Evolutionary conservation across 83 land plant species (phyloP).

Genomic region (Thuja plicata): DNA sequence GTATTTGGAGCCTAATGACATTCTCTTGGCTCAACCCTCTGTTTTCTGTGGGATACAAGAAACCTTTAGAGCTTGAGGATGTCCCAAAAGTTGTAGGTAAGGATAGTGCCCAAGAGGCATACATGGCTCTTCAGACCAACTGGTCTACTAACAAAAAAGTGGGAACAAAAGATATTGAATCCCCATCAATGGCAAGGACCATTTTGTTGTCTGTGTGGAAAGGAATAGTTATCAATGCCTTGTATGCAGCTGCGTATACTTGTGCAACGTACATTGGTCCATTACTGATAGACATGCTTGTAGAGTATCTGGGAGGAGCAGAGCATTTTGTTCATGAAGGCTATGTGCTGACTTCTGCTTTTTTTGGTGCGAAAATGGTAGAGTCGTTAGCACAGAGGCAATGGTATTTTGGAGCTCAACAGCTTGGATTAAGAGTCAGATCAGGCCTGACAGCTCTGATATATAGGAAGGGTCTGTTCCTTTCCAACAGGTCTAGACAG

Average conservation of each 20-base stretch:
- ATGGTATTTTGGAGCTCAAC: slow-evolving; percentile 64
- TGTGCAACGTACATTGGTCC: slow-evolving; percentile 78
- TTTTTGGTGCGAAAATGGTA: slow-evolving; percentile 58
- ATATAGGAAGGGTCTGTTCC: slow-evolving; percentile 57
- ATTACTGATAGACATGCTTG: slow-evolving; percentile 53
- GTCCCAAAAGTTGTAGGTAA: slow-evolving; percentile 52
- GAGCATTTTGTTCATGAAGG: slow-evolving; percentile 37
- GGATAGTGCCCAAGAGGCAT: slow-evolving; percentile 53
- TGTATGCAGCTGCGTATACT: slow-evolving; percentile 39
- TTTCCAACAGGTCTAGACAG: slow-evolving; percentile 52
- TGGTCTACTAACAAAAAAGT: slow-evolving; percentile 1
- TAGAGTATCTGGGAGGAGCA: slow-evolving; percentile 33
- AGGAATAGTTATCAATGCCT: slow-evolving; percentile 44
- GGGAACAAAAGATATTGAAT: slow-evolving; percentile 23
- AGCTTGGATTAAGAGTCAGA: slow-evolving; percentile 42
- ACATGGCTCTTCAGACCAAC: slow-evolving; percentile 24
- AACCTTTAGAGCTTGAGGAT: slow-evolving; percentile 50
- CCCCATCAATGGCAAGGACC: slow-evolving; percentile 33
- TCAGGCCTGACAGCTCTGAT: slow-evolving; percentile 60
- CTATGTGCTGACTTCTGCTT: slow-evolving; percentile 38
- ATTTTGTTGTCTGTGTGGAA: slow-evolving; percentile 40
- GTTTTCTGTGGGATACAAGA: slow-evolving; percentile 42
- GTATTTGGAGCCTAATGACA: slow-evolving; percentile 50
- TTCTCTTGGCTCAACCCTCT: slow-evolving; percentile 70
- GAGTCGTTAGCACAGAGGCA: slow-evolving; percentile 67